Base-by-base conservation (phyloP, 176 grass and related monocot genomes). In the Oryza glumipatula region DNA sequence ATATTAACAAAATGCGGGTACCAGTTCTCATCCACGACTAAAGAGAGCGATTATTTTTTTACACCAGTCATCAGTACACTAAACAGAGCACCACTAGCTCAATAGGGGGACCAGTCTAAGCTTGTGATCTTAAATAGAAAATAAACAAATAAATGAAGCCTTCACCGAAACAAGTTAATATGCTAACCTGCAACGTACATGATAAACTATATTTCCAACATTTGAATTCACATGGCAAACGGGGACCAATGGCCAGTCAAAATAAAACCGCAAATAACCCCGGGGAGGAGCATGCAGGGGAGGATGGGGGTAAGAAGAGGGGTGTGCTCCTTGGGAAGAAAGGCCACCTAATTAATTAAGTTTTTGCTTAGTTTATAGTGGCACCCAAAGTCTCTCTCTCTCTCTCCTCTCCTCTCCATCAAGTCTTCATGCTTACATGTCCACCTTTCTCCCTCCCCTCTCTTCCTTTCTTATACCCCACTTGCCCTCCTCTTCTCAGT, bases 171-270 rank as follows among this genome's bases (percentile, higher is more conserved):
- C 22, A 7, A 75, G 28, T 45, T 45, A 11, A 75, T 80, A 79
- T 11, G 39, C 70, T 87, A 83, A 35, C 61, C 7, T 32, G 58
- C 23, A 32, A 23, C 12, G 4, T 9, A 44, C 35, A 52, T 1
- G 13, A 70, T 88, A 82, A 30, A 83, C 65, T 83, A 74, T 38
- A 67, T 5, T 11, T 2, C 9, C 0, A 9, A 3, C 12, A 24
- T 86, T 84, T 72, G 76, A 91, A 87, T 87, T 91, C 89, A 91
- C 80, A 91, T 79, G 89, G 63, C 76, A 26, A 26, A 21, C 1
- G 17, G 88, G 80, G 80, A 87, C 80, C 89, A 54, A 26, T 52
- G 45, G 3, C 3, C 63, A 72, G 19, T 67, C 32, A 75, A 79
- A 82, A 80, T 6, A 76, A 52, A 69, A 46, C 67, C 38, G n/a